Base-by-base conservation (phyloP, 331 rosid genomes). In the Pyrus hybrid region DNA sequence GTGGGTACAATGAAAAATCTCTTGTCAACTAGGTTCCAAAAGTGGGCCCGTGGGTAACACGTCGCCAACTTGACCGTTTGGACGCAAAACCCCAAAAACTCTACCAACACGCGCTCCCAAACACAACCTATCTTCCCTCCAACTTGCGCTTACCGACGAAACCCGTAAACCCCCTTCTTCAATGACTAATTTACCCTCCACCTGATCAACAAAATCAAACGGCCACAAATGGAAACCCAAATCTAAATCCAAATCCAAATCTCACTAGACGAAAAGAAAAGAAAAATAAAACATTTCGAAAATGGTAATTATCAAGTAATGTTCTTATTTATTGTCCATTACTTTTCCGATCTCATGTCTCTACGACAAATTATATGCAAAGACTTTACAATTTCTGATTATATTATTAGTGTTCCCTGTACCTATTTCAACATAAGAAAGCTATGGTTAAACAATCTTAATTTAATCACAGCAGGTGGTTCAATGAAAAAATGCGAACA, bases 11-110 rank as follows among this genome's bases (percentile, higher is more conserved):
- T 2, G 4, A 37, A 37, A 8, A 37, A 37, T 37, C 13, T 9
- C 13, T 9, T 1, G 43, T 4, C 3, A 9, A 37, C 43, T 35
- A 35, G 12, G 4, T 5, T 26, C 64, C 70, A 72, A 79, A 66
- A 45, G 77, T 80, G 76, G 79, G 67, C 53, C 71, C 67, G 13
- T 41, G 54, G 43, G 25, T 60, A 26, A 61, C 60, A 61, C 51
- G 5, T 41, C 26, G 8, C 41, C 41, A 62, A 63, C 45, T 22
- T 25, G 79, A 60, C 43, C 58, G 30, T 45, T 68, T 33, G 33
- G 25, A 72, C 56, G 54, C 67, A 57, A 33, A 22, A 33, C 26
- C 33, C 67, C 67, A 32, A 56, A 28, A 41, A 41, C 54, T 22
- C 45, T 2, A 22, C 68, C 76, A 57, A 14, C 47, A 41, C 57